Evolutionary conservation across 2,329 filamentous ascomycete species (phyloP), one percentile per base, ranked within the genome.

Genomic region (Hawksworthiomyces lignivorus): DNA sequence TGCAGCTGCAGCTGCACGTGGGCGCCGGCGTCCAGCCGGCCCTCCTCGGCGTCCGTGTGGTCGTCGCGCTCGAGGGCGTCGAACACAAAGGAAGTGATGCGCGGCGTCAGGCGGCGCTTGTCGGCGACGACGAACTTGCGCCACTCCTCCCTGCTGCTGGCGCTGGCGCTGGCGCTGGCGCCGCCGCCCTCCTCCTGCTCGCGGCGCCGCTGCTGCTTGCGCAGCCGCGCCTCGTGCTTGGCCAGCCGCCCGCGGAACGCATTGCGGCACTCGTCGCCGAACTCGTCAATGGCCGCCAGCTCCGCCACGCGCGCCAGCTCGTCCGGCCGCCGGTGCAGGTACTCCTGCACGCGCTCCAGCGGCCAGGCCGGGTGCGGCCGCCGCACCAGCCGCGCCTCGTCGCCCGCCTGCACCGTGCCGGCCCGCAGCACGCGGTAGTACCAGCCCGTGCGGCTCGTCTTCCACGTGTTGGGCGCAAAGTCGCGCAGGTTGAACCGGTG

Each of bases 401-500:
- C 77, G 7, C 79, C 79, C 0, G 67, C 66, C 15, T 63, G 56
- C 31, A 84, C 68, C 1, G 54, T 60, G 0, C 80, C 80, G 24
- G 72, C 67, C 3, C 62, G 61, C 14, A 82, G 53, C 1, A 84
- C 72, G 3, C 78, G 70, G 49, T 82, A 82, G 54, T 82, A 75
- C 79, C 78, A 84, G 0, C 80, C 80, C 0, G 77, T 82, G 1
- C 78, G 69, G 44, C 73, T 73, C 2, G 62, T 63, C 47, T 69
- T 65, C 58, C 74, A 79, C 0, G 75, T 73, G 17, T 67, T 62
- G 1, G 71, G 71, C 4, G 78, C 74, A 57, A 83, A 81, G 46
- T 78, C 72, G 51, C 75, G 75, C 9, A 80, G 61, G 26, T 72
- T 67, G 56, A 84, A 84, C 2, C 79, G 75, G 51, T 82, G 78